Conservation (phyloP, 345 rosid genomes). For the Bruguiera gymnorhiza region DNA sequence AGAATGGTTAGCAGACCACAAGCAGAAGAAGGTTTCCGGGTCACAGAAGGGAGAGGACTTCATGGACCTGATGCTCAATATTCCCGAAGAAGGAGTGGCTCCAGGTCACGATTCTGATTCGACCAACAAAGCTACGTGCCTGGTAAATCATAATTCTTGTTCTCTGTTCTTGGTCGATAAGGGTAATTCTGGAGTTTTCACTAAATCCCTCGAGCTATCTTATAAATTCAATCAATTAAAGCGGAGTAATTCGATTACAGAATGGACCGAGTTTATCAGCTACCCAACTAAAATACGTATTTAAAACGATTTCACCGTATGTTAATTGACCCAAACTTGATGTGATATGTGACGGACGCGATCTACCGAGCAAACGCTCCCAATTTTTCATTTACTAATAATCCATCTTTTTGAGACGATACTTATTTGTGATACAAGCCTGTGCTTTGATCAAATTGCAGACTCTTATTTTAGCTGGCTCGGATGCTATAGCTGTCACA, state of each 20-base stretch:
- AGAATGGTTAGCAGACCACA: conserved; percentile 34
- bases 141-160: conserved; percentile 19
- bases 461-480: conserved; percentile 18
- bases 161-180: too few species aligned
- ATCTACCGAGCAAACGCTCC: too few species aligned
- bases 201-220: too few species aligned
- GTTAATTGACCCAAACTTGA: too few species aligned
- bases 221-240: too few species aligned
- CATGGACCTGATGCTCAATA: conserved; percentile 37
- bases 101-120: conserved; percentile 21
- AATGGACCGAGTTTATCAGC: too few species aligned
- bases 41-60: conserved; percentile 17
- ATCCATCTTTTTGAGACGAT: not conserved
- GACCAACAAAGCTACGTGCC: conserved; percentile 28
- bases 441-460: not conserved
- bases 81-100: not conserved
- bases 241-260: too few species aligned
- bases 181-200: too few species aligned
- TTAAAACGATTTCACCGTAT: not conserved
- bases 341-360: too few species aligned
- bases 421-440: not conserved
- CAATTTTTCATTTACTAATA: too few species aligned
- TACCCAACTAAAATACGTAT: too few species aligned
- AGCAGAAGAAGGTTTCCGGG: not conserved
- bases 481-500: conserved; percentile 19